Evolutionary conservation across 2,329 filamentous ascomycete genomes (phyloP), one percentile per base, ranked within the genome.

Genomic region (Emmonsiellopsis sp.): DNA sequence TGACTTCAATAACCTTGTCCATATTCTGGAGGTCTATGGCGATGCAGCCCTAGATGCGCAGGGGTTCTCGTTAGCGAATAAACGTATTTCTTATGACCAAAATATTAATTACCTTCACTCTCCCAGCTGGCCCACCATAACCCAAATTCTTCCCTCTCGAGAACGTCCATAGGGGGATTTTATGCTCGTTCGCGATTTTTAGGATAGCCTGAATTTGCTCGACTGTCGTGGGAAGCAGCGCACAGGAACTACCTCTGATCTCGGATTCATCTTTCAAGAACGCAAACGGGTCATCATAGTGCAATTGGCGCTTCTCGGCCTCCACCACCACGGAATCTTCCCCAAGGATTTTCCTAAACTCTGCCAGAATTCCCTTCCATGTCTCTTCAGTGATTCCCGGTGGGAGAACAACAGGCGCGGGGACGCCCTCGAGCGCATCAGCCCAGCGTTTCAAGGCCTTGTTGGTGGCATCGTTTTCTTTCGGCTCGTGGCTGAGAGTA

Each of bases 21-120:
- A 68, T 67, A 31, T 63, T 54, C 32, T 65, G 65, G 0, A 77
- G 62, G 56, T 76, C 73, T 20, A 77, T 58, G 1, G 71, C 71
- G 11, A 76, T 67, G 16, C 67, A 72, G 1, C 74, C 75, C 3
- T 61, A 58, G 3, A 76, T 67, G 7, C 72, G 61, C 0, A 5
- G 20, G 20, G 20, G 20, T 3, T n/a, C 7, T 38, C 35, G 7
- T 38, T n/a, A 38, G 35, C 35, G 7, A 9, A 38, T 38, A 73
- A 74, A 0, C 35, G 7, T 9, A 38, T 38, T 38, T 38, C 13
- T n/a, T 38, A 38, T 1, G 35, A n/a, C 13, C 35, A 38, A 38
- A 38, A 10, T 38, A n/a, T n/a, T 1, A 38, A n/a, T 9, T 38
- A 38, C 35, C 35, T 38, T 38, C 13, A 38, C 35, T 38, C 35